Evolutionary conservation across 257 asterid genomes (phyloP), one percentile per base, ranked within the genome.

Genomic region (Gentiana dahurica): DNA sequence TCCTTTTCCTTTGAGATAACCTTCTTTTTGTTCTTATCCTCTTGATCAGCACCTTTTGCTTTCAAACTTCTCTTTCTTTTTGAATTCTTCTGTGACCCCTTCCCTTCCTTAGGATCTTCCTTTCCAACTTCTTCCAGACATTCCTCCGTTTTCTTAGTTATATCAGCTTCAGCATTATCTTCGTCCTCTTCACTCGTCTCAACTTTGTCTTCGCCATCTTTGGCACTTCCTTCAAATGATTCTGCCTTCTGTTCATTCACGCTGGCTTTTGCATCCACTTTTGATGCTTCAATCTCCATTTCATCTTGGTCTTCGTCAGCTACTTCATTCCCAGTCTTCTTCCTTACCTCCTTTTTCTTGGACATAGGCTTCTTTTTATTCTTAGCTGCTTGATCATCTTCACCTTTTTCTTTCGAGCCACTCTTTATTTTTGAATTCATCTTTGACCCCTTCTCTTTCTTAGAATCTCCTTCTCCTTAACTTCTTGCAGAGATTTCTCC

Each of bases 351-450:
- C 73, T 79, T 71, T 72, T 73, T 57, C 72, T 84, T 53, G 52
- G 39, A 67, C 34, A 60, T 75, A 13, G 64, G 65, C 53, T 73
- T 79, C 49, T 74, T 75, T 58, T 76, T 73, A 73, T 70, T 73
- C 34, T 36, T 69, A n/a, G 59, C 72, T 39, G 57, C 74, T 50
- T 72, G 58, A 37, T 62, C 64, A 57, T 45, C 65, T 38, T 48
- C 73, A 38, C 60, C 75, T 41, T 57, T 78, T 51, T 75, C 69
- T 41, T 65, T 63, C 52, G 75, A 71, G 58, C 68, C 60, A 51
- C 69, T 65, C 73, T 76, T 81, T 34, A 72, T 57, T 68, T 85
- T 80, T n/a, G 80, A 67, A 53, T 81, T 84, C 68, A 78, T 83
- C 66, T 79, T 86, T 2, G 77, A 70, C 41, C 65, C 67, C 60